A percentile compares a stretch with the other conserved stretches of the same genome.
These are phyloP conservation scores for Trichosporon sp. DNA, from an alignment of 1,284 basidiomycete genomes.

Conservation along the genomic window DNA sequence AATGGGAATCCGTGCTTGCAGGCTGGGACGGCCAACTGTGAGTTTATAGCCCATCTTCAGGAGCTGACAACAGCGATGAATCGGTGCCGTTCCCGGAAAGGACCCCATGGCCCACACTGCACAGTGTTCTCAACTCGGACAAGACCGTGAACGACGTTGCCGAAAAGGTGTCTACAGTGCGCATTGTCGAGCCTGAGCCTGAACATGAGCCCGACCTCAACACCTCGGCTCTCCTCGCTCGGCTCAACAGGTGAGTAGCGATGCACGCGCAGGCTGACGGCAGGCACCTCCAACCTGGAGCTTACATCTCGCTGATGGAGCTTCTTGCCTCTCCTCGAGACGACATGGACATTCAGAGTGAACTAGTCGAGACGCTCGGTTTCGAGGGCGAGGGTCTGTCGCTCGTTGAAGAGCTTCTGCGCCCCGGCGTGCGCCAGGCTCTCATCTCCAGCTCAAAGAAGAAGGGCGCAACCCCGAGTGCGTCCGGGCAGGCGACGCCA, in stretches of 20 bases:
- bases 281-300: conserved; percentile 22
- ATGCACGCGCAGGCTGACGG: background rate
- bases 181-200: background rate
- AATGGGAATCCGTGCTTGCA: conserved; percentile 16
- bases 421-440: conserved; percentile 30
- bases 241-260: conserved; percentile 9
- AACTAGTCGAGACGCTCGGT: conserved; percentile 77
- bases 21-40: conserved; percentile 6
- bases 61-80: conserved; percentile 2
- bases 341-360: conserved; percentile 70
- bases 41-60: background rate
- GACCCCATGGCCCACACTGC: conserved; percentile 19
- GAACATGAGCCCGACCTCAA: conserved; percentile 7
- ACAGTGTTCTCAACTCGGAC: conserved; percentile 8
- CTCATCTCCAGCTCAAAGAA: conserved; percentile 16
- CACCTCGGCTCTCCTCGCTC: conserved; percentile 6
- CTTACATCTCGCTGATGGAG: conserved; percentile 32
- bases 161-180: background rate
- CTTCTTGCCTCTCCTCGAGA: conserved; percentile 38
- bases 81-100: conserved; percentile 3
- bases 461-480: conserved; percentile 15
- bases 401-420: conserved; percentile 43
- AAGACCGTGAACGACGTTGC: background rate
- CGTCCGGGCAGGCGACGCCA: background rate
- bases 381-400: conserved; percentile 61